Evolutionary conservation across 345 rosid genomes (phyloP).

Genomic region (Xanthoceras sorbifolium): DNA sequence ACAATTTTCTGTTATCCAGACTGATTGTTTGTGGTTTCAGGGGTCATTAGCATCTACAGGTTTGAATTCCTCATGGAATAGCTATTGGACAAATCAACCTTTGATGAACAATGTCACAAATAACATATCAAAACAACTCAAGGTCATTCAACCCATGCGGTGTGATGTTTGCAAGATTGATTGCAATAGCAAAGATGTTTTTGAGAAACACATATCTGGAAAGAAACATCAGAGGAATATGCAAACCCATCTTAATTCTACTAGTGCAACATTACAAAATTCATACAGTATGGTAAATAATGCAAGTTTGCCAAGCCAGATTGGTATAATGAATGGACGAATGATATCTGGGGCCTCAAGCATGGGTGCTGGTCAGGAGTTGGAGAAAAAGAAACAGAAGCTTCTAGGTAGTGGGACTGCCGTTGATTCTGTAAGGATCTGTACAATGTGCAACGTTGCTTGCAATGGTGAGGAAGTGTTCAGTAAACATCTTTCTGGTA

Average conservation of each 20-base stretch:
- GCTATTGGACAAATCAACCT: constrained; percentile 15
- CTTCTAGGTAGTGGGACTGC: constrained; percentile 40
- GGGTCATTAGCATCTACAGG: not conserved
- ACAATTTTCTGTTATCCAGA: not conserved
- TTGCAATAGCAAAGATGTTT: constrained; percentile 34
- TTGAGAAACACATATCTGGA: constrained; percentile 25
- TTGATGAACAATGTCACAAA: constrained; percentile 20
- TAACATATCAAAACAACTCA: constrained; percentile 5
- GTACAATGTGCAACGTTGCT: constrained; percentile 49
- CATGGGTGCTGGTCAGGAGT: constrained; percentile 14
- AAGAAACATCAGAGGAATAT: constrained; percentile 33
- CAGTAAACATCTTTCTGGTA: constrained; percentile 41
- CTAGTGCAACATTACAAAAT: constrained; percentile 5
- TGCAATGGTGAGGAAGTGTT: constrained; percentile 41
- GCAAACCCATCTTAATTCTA: constrained; percentile 15
- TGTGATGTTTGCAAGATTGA: constrained; percentile 37
- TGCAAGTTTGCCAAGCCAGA: not conserved
- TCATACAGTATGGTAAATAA: constrained; percentile 8
- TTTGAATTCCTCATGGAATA: constrained; percentile 13
- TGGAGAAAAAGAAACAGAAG: constrained; percentile 43
- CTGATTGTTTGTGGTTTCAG: constrained; percentile 15
- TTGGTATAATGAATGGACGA: constrained; percentile 12
- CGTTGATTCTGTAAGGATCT: constrained; percentile 39
- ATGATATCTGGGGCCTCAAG: constrained; percentile 15
- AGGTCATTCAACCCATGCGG: constrained; percentile 9